Evolutionary conservation across 164 flowering plant species (phyloP), one percentile per base, ranked within the genome.

Genomic region (Pachysandra terminalis): DNA sequence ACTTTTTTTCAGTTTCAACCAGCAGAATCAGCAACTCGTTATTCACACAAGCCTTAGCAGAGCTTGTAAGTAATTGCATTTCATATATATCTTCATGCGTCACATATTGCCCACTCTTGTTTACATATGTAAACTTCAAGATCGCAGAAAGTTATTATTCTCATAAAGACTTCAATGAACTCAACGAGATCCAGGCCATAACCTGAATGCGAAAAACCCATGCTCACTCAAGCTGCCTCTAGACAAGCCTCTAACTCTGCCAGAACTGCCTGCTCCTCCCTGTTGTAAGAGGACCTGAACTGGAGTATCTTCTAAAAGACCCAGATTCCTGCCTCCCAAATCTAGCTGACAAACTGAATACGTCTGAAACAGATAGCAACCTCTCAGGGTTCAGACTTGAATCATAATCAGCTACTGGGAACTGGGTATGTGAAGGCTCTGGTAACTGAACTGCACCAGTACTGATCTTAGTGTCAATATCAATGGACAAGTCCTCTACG

Each of bases 211-310:
- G n/a, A n/a, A n/a, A 26, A 61, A 41, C 14, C 85, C 86, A 69
- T 85, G 88, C 64, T 88, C 92, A 28, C 97, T 88, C 59, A 75
- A 66, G 40, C 84, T 88, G 22, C 88, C 89, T 23, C 84, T 73
- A 2, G 87, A 81, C 49, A 74, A 59, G 58, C 83, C 76, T 75
- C 83, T 72, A n/a, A 78, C 21, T 65, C 67, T 84, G 79, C 96
- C 90, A 86, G 35, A 91, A 70, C 27, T 57, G 81, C 70, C 67
- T 71, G 7, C 77, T 74, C 60, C 78, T 80, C 23, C 78, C 84
- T 35, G 82, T 77, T 64, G 80, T 75, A 66, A 87, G 15, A 13
- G 97, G 91, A 37, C 95, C 91, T 10, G 97, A 90, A 63, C 88
- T 80, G 7, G 89, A 87, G 65, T 81, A 73, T 80, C 90, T 84